These are phyloP conservation scores for Penicillium sp. DNA, from an alignment of 2,329 filamentous ascomycete genomes.

Conservation along the genomic window DNA sequence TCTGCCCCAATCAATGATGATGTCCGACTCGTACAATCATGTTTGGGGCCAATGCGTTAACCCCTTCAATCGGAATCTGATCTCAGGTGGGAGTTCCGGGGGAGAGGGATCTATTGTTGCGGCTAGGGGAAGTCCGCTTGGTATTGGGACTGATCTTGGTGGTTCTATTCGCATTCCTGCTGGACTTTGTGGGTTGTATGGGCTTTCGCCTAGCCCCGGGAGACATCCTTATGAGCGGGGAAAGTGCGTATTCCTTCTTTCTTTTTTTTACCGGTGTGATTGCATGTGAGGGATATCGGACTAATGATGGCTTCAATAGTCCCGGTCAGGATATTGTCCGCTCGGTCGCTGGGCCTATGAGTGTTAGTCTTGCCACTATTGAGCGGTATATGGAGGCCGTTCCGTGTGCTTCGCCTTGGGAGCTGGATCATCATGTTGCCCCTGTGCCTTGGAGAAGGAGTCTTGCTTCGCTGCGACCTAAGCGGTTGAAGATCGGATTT, in stretches of 20 bases:
- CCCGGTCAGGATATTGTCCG: conserved; percentile 29
- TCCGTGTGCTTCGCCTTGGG: conserved; percentile 37
- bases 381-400: conserved; percentile 37
- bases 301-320: conserved; percentile 6
- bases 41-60: conserved; percentile 58
- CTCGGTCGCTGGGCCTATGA: conserved; percentile 32
- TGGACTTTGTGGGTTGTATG: conserved; percentile 58
- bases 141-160: conserved; percentile 57
- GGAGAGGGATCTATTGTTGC: conserved; percentile 56
- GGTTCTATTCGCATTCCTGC: conserved; percentile 58
- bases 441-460: conserved; percentile 40
- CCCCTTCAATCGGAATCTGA: conserved; percentile 53
- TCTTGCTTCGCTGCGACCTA: conserved; percentile 21
- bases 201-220: conserved; percentile 42
- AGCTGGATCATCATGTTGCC: conserved; percentile 36
- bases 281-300: neutral
- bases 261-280: neutral
- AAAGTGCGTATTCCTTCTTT: conserved; percentile 29
- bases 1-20: conserved; percentile 28
- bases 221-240: conserved; percentile 38
- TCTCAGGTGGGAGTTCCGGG: conserved; percentile 56
- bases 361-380: conserved; percentile 26
- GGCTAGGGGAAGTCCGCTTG: conserved; percentile 51
- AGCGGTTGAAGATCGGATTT: conserved; percentile 61
- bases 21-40: conserved; percentile 32